Evolutionary conservation across 164 flowering plant species (phyloP).

Genomic region (Vitis rupestris): DNA sequence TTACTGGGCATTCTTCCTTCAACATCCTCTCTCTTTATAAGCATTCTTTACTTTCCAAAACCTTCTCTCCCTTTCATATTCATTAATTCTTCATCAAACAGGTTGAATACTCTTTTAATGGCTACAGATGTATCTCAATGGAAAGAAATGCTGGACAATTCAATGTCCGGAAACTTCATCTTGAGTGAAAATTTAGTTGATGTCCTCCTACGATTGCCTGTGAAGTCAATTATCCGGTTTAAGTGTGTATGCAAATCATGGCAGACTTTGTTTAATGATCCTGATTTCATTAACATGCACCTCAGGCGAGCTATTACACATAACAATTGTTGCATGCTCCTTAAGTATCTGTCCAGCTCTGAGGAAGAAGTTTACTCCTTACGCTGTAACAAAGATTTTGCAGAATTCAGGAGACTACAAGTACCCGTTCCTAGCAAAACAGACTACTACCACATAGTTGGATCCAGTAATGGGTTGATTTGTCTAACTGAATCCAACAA

Average conservation of each 20-base stretch:
- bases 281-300: background rate
- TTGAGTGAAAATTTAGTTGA: background rate
- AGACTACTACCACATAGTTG: background rate
- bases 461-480: background rate
- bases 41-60: too few species aligned
- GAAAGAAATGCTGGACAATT: background rate
- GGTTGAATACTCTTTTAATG: background rate
- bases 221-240: background rate
- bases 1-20: too few species aligned
- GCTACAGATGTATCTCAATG: background rate
- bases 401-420: background rate
- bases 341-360: background rate
- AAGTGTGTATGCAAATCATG: background rate
- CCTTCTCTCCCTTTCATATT: too few species aligned
- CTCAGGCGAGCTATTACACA: background rate
- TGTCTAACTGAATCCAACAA: background rate
- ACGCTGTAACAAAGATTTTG: background rate
- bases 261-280: background rate
- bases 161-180: background rate
- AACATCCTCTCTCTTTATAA: too few species aligned
- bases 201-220: background rate
- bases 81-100: too few species aligned
- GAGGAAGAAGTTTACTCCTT: background rate
- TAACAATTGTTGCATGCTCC: background rate
- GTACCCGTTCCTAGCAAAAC: background rate